Percentiles rank a stretch among this genome's conserved stretches.
Conservation (phyloP, 208 protist species). For the Trypanosoma rangeli region DNA sequence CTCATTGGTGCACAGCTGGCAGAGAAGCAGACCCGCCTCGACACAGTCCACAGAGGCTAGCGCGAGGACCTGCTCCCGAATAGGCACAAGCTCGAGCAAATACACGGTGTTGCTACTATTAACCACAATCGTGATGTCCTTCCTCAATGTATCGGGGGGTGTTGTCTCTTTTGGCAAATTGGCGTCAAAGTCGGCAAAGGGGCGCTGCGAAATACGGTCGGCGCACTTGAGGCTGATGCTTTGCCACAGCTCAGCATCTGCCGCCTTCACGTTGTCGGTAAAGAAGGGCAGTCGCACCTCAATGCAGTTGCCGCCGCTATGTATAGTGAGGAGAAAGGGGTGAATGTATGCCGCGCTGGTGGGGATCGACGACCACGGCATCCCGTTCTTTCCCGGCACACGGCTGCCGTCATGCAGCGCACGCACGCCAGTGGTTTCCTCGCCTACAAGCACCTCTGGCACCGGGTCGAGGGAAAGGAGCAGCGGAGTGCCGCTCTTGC, state of each 20-base stretch:
- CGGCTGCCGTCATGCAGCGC: slow-evolving; percentile 61
- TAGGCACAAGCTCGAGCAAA: slow-evolving; percentile 32
- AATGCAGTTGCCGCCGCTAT: slow-evolving; percentile 28
- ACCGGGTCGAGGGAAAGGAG: slow-evolving; percentile 61
- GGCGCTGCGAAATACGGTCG: slow-evolving; percentile 40
- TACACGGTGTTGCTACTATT: slow-evolving; percentile 33
- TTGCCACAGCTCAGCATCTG: slow-evolving; percentile 25
- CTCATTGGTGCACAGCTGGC: slow-evolving; percentile 56
- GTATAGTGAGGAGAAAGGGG: slow-evolving; percentile 55
- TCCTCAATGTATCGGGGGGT: slow-evolving; percentile 22
- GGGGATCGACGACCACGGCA: slow-evolving; percentile 25
- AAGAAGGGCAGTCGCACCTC: slow-evolving; percentile 69
- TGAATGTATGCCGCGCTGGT: slow-evolving; percentile 39
- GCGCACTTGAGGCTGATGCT: slow-evolving; percentile 20
- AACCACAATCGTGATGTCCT: slow-evolving; percentile 37
- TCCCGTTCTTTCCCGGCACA: slow-evolving; percentile 37
- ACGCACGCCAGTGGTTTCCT: slow-evolving; percentile 40
- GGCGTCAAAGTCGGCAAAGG: slow-evolving; percentile 54
- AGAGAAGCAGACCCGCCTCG: slow-evolving; percentile 48
- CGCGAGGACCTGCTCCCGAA: slow-evolving; percentile 30
- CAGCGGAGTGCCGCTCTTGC: slow-evolving; percentile 29
- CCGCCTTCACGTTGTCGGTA: slow-evolving; percentile 24
- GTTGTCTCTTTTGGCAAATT: slow-evolving; percentile 30
- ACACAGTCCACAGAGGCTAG: slow-evolving; percentile 34
- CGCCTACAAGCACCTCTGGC: slow-evolving; percentile 55